These are phyloP conservation scores for Pyricularia pennisetigena DNA, from an alignment of 2,329 filamentous ascomycete species.

Conservation along the genomic window DNA sequence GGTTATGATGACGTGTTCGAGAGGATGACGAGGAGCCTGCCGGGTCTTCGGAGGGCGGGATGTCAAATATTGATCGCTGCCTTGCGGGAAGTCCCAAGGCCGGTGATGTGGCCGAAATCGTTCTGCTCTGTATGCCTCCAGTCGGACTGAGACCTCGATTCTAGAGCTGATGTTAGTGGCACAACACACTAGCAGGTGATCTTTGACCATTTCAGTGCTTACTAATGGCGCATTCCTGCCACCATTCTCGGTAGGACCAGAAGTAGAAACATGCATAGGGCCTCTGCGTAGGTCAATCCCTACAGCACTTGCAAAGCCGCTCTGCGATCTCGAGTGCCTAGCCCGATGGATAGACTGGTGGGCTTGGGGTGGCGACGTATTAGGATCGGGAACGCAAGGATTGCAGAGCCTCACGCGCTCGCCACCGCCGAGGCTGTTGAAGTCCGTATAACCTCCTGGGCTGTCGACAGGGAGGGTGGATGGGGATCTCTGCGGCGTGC, in stretches of 20 bases:
- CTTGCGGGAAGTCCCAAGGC: neutral
- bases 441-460: conserved; percentile 30
- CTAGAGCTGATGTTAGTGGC: neutral
- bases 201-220: neutral
- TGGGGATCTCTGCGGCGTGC: conserved; percentile 24
- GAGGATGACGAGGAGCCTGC: conserved; percentile 3
- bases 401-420: conserved; percentile 52
- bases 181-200: neutral
- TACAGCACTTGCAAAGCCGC: conserved; percentile 19
- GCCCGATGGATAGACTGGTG: conserved; percentile 21
- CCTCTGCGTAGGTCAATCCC: neutral
- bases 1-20: conserved; percentile 11
- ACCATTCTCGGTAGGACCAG: neutral
- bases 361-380: conserved; percentile 43
- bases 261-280: neutral
- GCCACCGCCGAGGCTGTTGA: conserved; percentile 38
- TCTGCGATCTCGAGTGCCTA: conserved; percentile 34
- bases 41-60: conserved; percentile 9
- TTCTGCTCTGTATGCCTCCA: neutral
- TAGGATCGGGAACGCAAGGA: conserved; percentile 52
- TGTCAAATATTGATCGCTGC: neutral
- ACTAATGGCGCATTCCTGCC: neutral
- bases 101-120: neutral
- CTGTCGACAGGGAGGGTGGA: conserved; percentile 27
- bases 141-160: neutral